Percentiles rank a stretch among this genome's conserved stretches.
Conservation (phyloP, 192 early-diverging fungal species). For the Phycomyces blakesleeanus region DNA sequence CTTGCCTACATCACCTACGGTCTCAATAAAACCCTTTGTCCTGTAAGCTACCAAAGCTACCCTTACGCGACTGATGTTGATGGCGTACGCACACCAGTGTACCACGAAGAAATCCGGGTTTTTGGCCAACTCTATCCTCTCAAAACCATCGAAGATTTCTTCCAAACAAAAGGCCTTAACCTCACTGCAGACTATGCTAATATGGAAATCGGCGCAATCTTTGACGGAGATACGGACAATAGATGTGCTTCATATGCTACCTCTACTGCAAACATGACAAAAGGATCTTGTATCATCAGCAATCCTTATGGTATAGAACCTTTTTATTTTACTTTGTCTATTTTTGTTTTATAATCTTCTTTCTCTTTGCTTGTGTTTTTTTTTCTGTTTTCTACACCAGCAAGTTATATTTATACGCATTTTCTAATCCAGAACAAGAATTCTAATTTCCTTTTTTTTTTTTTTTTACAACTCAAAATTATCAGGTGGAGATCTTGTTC, state of each 20-base stretch:
- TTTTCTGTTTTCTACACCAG: too few relatives aligned
- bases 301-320: constrained; percentile 36
- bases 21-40: constrained; percentile 34
- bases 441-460: neutral
- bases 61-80: constrained; percentile 17
- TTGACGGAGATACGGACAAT: constrained; percentile 24
- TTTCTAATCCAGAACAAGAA: too few relatives aligned
- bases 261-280: constrained; percentile 5
- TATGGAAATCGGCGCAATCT: constrained; percentile 27
- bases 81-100: constrained; percentile 3
- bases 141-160: constrained; percentile 17
- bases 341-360: too few relatives aligned
- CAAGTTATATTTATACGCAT: too few relatives aligned
- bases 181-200: constrained; percentile 30
- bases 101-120: constrained; percentile 23
- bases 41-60: constrained; percentile 3
- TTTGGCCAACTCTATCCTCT: constrained; percentile 32
- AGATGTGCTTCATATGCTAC: constrained; percentile 18
- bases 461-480: neutral
- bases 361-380: too few relatives aligned
- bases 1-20: constrained; percentile 51
- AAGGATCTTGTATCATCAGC: constrained; percentile 18
- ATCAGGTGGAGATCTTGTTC: neutral
- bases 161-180: constrained; percentile 19
- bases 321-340: too few relatives aligned